Base-by-base conservation (phyloP, 2,329 filamentous ascomycete species). In the Hypoxylon sp. region DNA sequence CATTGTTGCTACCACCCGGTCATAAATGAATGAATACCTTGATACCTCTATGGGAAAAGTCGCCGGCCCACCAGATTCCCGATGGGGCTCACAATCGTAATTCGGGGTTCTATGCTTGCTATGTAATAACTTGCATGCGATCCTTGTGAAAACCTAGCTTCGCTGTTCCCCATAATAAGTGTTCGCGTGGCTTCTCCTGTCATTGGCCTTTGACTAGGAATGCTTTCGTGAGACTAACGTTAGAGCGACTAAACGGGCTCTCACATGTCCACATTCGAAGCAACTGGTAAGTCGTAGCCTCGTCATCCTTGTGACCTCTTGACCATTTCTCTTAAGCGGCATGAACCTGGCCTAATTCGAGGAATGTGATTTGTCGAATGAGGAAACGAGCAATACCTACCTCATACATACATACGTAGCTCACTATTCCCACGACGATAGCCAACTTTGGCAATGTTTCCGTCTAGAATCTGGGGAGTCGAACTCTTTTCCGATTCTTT, bases 251-350 rank as follows among this genome's bases (percentile, higher is more conserved):
- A 56, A 70, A 57, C 48, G 61, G 61, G 42, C 36, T 61, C 64
- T 71, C 69, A 71, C 69, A 71, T 71, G 69, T 20, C 62, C 69
- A 67, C 61, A 56, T 54, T 64, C 57, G 52, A 56, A 63, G 61
- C 33, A 65, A 56, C 18, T 57, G 49, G 53, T 61, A 55, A 65
- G 32, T 54, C 64, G 63, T 69, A 71, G 63, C 67, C 67, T 68
- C 65, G 60, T 61, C 60, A 71, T 71, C 67, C 67, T 66, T 69
- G 69, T 69, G 64, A 71, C 64, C 50, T 30, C 26, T 62, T 46
- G 28, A 55, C n/a, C 38, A 51, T 50, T 45, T 16, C 61, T 62
- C 57, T 56, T 30, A 59, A 64, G 48, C 33, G 54, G 49, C 45
- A 42, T 63, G 53, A 53, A 40, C 26, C 26, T 51, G 36, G 52